Conservation (phyloP, 345 rosid genomes). For the Hirschfeldia incana region DNA sequence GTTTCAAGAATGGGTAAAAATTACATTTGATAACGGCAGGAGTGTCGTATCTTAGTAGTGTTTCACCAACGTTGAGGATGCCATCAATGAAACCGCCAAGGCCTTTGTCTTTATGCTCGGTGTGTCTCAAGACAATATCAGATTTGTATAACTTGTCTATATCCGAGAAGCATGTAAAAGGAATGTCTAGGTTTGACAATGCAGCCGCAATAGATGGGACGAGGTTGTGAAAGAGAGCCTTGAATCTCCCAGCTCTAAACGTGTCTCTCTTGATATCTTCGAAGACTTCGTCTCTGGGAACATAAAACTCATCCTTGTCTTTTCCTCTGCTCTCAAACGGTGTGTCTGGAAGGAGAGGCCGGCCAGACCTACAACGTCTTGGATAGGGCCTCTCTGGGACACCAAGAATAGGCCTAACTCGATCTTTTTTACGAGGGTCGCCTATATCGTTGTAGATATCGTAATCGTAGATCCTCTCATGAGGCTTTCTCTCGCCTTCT, state of each 20-base stretch:
- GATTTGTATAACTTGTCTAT: slow-evolving; percentile 70
- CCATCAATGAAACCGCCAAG: slow-evolving; percentile 41
- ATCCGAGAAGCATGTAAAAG: slow-evolving; percentile 89
- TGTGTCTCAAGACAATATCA: slow-evolving; percentile 58
- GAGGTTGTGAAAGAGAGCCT: slow-evolving; percentile 89
- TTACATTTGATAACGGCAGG: slow-evolving; percentile 79
- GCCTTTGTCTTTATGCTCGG: slow-evolving; percentile 32
- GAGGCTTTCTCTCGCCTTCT: slow-evolving; percentile 64
- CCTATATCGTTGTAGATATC: slow-evolving; percentile 85
- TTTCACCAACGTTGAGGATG: slow-evolving; percentile 55
- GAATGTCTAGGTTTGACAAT: slow-evolving; percentile 70
- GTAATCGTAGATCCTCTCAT: slow-evolving; percentile 82
- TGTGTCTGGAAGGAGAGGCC: slow-evolving; percentile 65
- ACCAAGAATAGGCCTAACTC: slow-evolving; percentile 69
- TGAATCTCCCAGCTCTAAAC: slow-evolving; percentile 81
- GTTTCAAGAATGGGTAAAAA: background rate
- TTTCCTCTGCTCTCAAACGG: slow-evolving; percentile 73
- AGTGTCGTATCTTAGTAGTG: slow-evolving; percentile 66
- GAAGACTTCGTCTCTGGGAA: slow-evolving; percentile 89
- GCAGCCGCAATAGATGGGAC: slow-evolving; percentile 80
- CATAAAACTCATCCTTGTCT: slow-evolving; percentile 81
- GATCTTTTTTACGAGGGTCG: slow-evolving; percentile 67
- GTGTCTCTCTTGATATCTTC: slow-evolving; percentile 88
- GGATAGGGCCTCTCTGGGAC: slow-evolving; percentile 80
- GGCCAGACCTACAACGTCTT: slow-evolving; percentile 87